A percentile compares a stretch with the other conserved stretches of the same genome.
Conservation (phyloP, 768 basidiomycete genomes). For the Fomitopsis pulvina region DNA sequence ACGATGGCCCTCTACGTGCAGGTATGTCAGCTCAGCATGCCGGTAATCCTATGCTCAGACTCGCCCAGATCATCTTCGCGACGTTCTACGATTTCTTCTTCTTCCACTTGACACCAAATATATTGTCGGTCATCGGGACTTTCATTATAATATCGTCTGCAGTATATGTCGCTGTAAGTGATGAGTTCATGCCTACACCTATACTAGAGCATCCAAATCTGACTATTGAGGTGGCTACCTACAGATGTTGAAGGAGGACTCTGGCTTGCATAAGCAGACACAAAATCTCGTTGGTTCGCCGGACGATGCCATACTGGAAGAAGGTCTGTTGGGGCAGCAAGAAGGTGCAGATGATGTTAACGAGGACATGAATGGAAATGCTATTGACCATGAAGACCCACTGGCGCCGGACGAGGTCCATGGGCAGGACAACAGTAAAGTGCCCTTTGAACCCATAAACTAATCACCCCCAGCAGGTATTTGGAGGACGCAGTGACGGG, state of each 20-base stretch:
- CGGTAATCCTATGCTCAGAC: background rate
- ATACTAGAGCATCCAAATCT: too few relatives aligned
- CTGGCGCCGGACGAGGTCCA: too few relatives aligned
- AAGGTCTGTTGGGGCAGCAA: background rate
- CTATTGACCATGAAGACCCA: too few relatives aligned
- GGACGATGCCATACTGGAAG: background rate
- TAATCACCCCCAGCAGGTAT: too few relatives aligned
- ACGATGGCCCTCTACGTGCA: conserved; percentile 55
- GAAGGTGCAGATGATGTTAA: background rate
- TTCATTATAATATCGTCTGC: conserved; percentile 58
- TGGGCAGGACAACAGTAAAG: too few relatives aligned
- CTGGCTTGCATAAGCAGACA: background rate
- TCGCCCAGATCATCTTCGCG: conserved; percentile 54
- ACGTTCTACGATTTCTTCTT: conserved; percentile 55
- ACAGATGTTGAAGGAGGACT: background rate
- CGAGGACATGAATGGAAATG: too few relatives aligned
- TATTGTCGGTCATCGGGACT: conserved; percentile 56
- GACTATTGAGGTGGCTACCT: background rate
- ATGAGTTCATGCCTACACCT: background rate
- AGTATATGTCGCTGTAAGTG: conserved; percentile 57
- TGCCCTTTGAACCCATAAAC: too few relatives aligned
- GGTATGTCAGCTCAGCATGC: conserved; percentile 20
- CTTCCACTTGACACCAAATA: conserved; percentile 53
- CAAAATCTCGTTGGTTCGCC: background rate
- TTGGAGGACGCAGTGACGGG: too few relatives aligned